A percentile compares a stretch with the other conserved stretches of the same genome.
phyloP scores from a whole-genome alignment of 192 early-diverging fungal species.

The Dissophora ornata region DNA sequence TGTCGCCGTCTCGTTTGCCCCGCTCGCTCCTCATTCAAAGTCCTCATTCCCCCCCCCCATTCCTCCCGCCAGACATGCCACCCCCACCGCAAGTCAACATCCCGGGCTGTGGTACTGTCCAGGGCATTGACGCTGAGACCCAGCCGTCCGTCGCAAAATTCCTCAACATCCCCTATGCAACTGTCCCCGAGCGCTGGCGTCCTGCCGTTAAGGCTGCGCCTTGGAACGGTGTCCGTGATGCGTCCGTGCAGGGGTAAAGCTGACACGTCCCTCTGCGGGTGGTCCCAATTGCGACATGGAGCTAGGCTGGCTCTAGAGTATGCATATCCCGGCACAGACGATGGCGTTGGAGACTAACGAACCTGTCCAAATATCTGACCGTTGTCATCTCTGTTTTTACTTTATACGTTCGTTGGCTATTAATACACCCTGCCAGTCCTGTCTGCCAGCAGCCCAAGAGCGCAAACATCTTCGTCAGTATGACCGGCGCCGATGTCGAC shows the following conservation, averaged over 20 bases:
- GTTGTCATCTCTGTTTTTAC: no score
- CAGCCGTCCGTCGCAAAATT: constrained; percentile 37
- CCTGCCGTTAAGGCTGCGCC: constrained; percentile 18
- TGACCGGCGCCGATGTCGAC: constrained; percentile 11
- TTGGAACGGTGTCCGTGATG: constrained; percentile 46
- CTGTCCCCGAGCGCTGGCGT: constrained; percentile 49
- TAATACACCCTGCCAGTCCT: constrained; percentile 34
- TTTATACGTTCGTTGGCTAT: neutral
- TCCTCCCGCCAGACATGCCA: constrained; percentile 4
- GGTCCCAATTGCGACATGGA: no score
- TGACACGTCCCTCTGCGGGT: neutral
- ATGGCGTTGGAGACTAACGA: no score
- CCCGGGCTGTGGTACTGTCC: constrained; percentile 25
- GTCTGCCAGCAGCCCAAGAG: constrained; percentile 31
- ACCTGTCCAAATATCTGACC: no score
- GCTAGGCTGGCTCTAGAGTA: no score
- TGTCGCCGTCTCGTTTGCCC: neutral
- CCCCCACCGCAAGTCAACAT: constrained; percentile 23
- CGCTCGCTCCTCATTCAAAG: neutral
- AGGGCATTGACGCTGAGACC: constrained; percentile 11
- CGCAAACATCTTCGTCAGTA: constrained; percentile 22
- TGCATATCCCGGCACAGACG: no score
- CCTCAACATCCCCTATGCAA: constrained; percentile 51
- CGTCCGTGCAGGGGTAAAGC: constrained; percentile 21
- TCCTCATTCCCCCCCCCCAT: neutral